Evolutionary conservation across 2,329 filamentous ascomycete genomes (phyloP), one percentile per base, ranked within the genome.

Genomic region (Fusarium temperatum): DNA sequence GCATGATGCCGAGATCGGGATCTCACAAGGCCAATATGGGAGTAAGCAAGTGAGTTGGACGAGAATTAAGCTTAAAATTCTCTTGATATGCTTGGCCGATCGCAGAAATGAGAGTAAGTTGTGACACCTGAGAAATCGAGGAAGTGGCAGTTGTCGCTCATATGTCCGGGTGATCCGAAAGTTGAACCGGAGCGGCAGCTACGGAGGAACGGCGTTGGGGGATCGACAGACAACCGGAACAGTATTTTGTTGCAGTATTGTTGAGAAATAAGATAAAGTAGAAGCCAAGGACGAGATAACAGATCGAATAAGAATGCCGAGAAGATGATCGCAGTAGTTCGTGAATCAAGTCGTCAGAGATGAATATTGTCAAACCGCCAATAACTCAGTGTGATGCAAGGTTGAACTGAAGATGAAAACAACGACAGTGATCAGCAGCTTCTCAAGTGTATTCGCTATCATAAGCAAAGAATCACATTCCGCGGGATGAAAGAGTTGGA

Each of bases 121-220:
- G 65, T 44, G 35, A 60, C 50, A 73, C 42, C 56, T 32, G 62
- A 66, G 36, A 59, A 32, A 70, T 59, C 10, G 48, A 64, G 53
- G 44, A 47, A 67, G 57, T 51, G 50, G 62, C 32, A 58, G 55
- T 47, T 67, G 51, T 59, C 62, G 53, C 62, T 59, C 62, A 66
- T 67, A 53, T 35, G 53, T 74, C 64, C 57, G 62, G 63, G 51
- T 57, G 63, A 69, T 76, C 76, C 76, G 76, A 76, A 63, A 63
- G 68, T 56, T 63, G 55, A 62, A 56, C 64, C 72, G 75, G 75
- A 63, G 56, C 58, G 66, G 65, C 38, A 70, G 60, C 30, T 48
- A 64, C 61, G 62, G 47, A 70, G 44, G 61, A 72, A 66, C 41
- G 47, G 45, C 36, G 57, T 66, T 56, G 65, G 63, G 70, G 58